Evolutionary conservation across 2,329 filamentous ascomycete species (phyloP), one percentile per base, ranked within the genome.

Genomic region (Talaromyces atroroseus): DNA sequence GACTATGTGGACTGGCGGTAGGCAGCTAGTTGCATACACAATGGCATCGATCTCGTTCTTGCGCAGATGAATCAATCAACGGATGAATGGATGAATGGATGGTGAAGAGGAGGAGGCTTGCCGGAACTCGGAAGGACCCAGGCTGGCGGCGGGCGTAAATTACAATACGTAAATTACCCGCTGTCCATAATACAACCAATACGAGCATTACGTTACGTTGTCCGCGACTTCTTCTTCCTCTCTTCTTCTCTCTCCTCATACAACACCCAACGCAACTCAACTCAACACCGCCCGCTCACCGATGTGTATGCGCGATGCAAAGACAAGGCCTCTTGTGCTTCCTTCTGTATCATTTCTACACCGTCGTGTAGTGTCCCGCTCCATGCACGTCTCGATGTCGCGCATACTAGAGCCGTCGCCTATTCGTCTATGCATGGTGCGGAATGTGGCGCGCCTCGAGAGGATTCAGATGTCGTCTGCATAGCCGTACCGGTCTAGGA

Each of bases 361-460:
- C n/a, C 26, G 21, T 47, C 42, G 6, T 26, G 40, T 44, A 24
- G 21, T 34, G 40, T 23, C 42, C 29, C 29, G 36, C 40, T 46
- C 3, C 50, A 54, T 54, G 52, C 52, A 49, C 45, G 2, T 29
- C 45, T 40, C 21, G n/a, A 54, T 54, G 52, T 49, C 24, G 52
- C 48, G 48, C 52, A 54, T 54, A 24, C 40, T 32, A 11, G n/a
- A 29, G 8, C 20, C 46, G 46, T 26, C 36, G 6, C 32, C 34
- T 20, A 54, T 54, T 54, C 32, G 52, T 21, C 45, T 32, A 36
- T 54, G 26, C 44, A 49, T 49, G 23, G 8, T 21, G 44, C 38
- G 52, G 52, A 54, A 54, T 54, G 52, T 54, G 52, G 52, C 29
- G 44, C 6, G 36, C 52, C 46, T 54, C 45, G 45, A 34, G 32